phyloP scores from a whole-genome alignment of 495 filamentous ascomycete genomes.

The Penicillium nucicola region DNA sequence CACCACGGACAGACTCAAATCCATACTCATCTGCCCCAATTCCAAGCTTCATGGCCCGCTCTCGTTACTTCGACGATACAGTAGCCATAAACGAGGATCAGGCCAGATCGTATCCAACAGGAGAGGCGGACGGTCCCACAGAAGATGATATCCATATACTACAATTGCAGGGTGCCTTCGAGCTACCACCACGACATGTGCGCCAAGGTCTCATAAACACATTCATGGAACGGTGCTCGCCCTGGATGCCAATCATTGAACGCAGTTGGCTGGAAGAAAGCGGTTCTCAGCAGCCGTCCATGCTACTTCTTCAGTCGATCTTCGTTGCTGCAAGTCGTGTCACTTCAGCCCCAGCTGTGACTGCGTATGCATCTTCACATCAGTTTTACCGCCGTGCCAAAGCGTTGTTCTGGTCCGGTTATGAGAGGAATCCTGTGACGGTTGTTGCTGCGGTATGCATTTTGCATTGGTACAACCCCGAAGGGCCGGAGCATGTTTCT shows the following conservation, averaged over 20 bases:
- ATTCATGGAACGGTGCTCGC: constrained; percentile 24
- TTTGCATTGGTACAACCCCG: constrained; percentile 26
- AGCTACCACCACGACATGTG: constrained; percentile 20
- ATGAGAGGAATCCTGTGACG: constrained; percentile 24
- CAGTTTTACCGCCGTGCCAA: constrained; percentile 26
- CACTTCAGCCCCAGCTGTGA: constrained; percentile 20
- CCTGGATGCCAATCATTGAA: constrained; percentile 29
- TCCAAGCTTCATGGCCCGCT: constrained; percentile 19
- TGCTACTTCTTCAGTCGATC: constrained; percentile 21
- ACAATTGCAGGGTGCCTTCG: constrained; percentile 22
- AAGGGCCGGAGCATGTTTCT: constrained; percentile 24
- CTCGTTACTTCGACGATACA: constrained; percentile 22
- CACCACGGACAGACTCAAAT: constrained; percentile 6
- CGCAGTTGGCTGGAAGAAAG: constrained; percentile 22
- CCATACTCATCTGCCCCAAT: constrained; percentile 17
- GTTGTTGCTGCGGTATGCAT: constrained; percentile 25
- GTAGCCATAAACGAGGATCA: constrained; percentile 18
- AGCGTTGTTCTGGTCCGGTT: constrained; percentile 25
- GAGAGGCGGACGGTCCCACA: constrained; percentile 16
- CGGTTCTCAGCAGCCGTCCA: constrained; percentile 15
- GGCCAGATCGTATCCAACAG: constrained; percentile 11
- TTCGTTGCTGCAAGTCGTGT: constrained; percentile 25
- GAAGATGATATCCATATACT: constrained; percentile 23
- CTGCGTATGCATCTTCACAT: constrained; percentile 22
- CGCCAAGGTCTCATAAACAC: constrained; percentile 24